Evolutionary conservation across 371 early-diverging fungal species (phyloP), one percentile per base, ranked within the genome.

Genomic region (Saksenaea oblongispora): DNA sequence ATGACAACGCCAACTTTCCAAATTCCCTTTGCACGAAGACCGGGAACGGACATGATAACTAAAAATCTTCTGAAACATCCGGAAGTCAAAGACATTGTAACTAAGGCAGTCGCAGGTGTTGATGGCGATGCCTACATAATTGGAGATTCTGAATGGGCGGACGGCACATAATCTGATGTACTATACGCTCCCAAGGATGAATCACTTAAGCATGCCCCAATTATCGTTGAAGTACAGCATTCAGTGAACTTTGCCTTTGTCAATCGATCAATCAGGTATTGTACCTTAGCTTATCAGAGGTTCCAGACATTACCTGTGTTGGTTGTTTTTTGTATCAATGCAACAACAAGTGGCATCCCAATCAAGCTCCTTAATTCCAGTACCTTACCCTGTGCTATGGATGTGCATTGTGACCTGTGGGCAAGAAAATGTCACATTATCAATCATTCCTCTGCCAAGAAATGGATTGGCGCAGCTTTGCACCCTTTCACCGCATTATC

Each of bases 181-280:
- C 36, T 62, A 62, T 62, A 62, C 44, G 54, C 35, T 61, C 54
- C 54, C 28, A 54, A 37, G 55, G 55, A 54, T 61, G 55, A 61
- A 54, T 61, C 55, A 61, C 61, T 54, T 54, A 54, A 36, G 61
- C 54, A 54, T 61, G 54, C 61, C 54, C 61, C 61, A 37, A 61
- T 61, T 39, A 61, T 61, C 36, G 26, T 61, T 51, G 54, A 61
- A 61, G 61, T 61, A 26, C 61, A 61, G 37, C 55, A 54, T 54
- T 54, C 61, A 42, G 62, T 62, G 56, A 56, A 62, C 56, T 62
- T 62, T 62, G 62, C 62, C 56, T 62, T 62, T 56, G 26, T 62
- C 55, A 54, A 62, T 56, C 56, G 44, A 62, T 62, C 56, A 62
- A 62, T 62, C 62, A 55, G 42, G 62, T 55, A 55, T 61, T 61